Percentiles rank a stretch among this genome's conserved stretches.
Conservation (phyloP, 2,329 filamentous ascomycete genomes). For the Whalleya microplaca region DNA sequence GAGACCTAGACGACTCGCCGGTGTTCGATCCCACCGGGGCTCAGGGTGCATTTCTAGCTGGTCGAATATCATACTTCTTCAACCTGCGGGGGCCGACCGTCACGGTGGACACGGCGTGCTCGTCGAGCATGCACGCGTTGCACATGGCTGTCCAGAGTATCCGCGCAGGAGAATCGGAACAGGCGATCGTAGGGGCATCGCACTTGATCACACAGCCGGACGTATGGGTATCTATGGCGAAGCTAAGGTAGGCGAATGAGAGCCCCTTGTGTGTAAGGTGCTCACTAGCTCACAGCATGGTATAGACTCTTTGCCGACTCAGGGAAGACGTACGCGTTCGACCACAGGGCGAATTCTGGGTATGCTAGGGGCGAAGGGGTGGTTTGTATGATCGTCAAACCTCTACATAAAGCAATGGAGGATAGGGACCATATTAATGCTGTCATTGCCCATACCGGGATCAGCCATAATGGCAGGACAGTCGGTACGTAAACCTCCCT, state of each 20-base stretch:
- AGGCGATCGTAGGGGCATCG: constrained; percentile 25
- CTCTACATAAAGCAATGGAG: constrained; percentile 20
- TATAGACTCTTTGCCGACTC: constrained; percentile 24
- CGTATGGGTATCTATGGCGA: constrained; percentile 28
- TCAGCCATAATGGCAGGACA: constrained; percentile 25
- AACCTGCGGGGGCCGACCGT: constrained; percentile 21
- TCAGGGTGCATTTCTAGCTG: constrained; percentile 22
- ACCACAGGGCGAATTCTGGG: constrained; percentile 26
- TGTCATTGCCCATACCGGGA: constrained; percentile 24
- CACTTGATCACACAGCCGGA: constrained; percentile 27
- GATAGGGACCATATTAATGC: constrained; percentile 22
- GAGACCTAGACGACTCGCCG: constrained; percentile 23
- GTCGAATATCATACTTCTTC: constrained; percentile 26
- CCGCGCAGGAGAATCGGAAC: constrained; percentile 24
- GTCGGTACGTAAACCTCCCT: constrained; percentile 15
- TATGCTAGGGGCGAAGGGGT: constrained; percentile 26
- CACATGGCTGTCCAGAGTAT: constrained; percentile 27
- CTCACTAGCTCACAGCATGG: neutral
- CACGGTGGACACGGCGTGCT: constrained; percentile 24
- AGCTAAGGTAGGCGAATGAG: constrained; percentile 12
- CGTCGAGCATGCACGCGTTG: constrained; percentile 25
- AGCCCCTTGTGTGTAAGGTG: neutral
- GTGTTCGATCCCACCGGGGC: constrained; percentile 27
- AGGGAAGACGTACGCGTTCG: constrained; percentile 25
- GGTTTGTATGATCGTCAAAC: constrained; percentile 25